Evolutionary conservation across 352 stramenopile genomes (phyloP).

Genomic region (Pythium brachiatum): DNA sequence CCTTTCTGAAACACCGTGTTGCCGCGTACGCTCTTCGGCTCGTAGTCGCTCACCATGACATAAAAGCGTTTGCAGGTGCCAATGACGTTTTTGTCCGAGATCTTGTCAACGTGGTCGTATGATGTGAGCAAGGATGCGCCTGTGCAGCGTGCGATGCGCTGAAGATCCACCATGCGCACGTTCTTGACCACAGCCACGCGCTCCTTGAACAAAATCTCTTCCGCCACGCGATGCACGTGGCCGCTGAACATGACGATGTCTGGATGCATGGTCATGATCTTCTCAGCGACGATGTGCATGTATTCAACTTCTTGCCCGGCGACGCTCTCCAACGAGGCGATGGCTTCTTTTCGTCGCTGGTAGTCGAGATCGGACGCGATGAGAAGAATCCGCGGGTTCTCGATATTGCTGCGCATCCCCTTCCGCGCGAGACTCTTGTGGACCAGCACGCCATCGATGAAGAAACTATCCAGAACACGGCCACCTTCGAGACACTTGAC

Average conservation of each 20-base stretch:
- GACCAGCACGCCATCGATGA: slow-evolving; percentile 87
- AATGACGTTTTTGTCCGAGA: slow-evolving; percentile 69
- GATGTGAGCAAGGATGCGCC: slow-evolving; percentile 76
- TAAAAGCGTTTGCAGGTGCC: slow-evolving; percentile 83
- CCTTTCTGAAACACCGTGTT: slow-evolving; percentile 40
- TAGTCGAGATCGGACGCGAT: slow-evolving; percentile 84
- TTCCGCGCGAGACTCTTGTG: slow-evolving; percentile 84
- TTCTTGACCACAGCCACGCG: slow-evolving; percentile 87
- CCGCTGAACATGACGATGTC: slow-evolving; percentile 87
- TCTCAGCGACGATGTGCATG: slow-evolving; percentile 89
- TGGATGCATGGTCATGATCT: slow-evolving; percentile 80
- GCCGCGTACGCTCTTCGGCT: slow-evolving; percentile 62
- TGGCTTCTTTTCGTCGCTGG: slow-evolving; percentile 79
- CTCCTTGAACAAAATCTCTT: slow-evolving; percentile 74
- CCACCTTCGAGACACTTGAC: slow-evolving; percentile 81
- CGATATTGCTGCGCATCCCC: slow-evolving; percentile 77
- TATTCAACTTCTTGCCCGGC: slow-evolving; percentile 86
- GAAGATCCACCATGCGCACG: slow-evolving; percentile 69
- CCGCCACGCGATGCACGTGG: slow-evolving; percentile 81
- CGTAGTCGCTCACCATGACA: slow-evolving; percentile 78
- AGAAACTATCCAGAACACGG: slow-evolving; percentile 77
- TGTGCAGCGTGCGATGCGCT: slow-evolving; percentile 76
- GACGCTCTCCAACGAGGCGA: slow-evolving; percentile 81
- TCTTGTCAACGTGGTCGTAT: slow-evolving; percentile 89
- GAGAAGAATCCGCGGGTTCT: slow-evolving; percentile 77